Evolutionary conservation across 768 basidiomycete genomes (phyloP), one percentile per base, ranked within the genome.

Genomic region (Fistulinella prunicolor): DNA sequence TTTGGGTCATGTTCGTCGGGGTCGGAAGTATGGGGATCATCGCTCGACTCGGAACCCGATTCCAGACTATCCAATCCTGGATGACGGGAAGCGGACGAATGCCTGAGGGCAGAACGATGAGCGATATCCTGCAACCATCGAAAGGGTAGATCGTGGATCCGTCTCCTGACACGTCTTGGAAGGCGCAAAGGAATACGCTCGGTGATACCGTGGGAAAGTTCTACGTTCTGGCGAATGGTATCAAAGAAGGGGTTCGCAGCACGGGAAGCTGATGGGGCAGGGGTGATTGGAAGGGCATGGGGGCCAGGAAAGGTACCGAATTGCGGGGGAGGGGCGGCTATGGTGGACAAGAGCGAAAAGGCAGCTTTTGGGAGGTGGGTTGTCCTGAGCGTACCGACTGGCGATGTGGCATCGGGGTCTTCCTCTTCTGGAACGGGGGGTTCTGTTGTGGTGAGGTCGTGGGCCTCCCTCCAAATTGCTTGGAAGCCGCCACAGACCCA

Each of bases 201-300:
- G 0, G 84, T 88, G 52, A 82, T 77, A 7, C 82, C 81, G 28
- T 82, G 67, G 3, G 84, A 79, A 20, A 96, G 80, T 69, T 96
- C 93, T 3, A 83, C 64, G 57, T 92, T 90, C 68, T 93, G 89
- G 32, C 89, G 83, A 58, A 98, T 89, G 58, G 88, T 86, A 67
- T 98, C 94, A 57, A 91, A 97, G 72, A 98, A 98, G 9, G 95
- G 95, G 64, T 95, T 97, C 4, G 69, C 59, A 59, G 59, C 71
- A 63, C 42, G 66, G 23, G 55, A 42, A 61, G 53, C 47, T 42
- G 51, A 54, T 41, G 49, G 56, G 12, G 53, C 64, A 30, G 58
- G 61, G 38, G 59, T 57, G 34, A 53, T 54, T 35, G 42, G 42
- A 22, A 50, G 22, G 14, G 38, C 34, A 41, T 13, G 13, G 3